phyloP scores from a whole-genome alignment of 139 green algal genomes.

The Choricystis sp. region DNA sequence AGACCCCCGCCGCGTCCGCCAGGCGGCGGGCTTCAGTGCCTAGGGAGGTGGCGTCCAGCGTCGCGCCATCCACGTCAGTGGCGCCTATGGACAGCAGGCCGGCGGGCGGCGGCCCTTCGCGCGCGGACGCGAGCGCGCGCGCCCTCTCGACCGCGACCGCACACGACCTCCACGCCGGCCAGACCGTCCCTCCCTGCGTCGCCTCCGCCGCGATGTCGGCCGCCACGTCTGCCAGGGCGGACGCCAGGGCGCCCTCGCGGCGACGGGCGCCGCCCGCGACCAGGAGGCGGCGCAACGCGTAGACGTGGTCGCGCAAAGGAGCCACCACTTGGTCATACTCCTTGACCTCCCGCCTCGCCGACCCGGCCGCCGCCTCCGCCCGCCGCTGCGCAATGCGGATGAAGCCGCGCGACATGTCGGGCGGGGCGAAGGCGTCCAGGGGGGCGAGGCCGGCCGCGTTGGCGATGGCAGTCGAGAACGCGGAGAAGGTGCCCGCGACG shows the following conservation, averaged over 20 bases:
- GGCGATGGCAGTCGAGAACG: background rate
- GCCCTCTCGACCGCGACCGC: background rate
- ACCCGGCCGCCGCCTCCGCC: background rate
- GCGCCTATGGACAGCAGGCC: too few species aligned
- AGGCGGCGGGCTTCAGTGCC: too few species aligned
- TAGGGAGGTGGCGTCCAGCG: too few species aligned
- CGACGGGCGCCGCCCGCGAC: background rate
- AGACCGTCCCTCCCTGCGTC: background rate
- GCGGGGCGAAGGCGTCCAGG: background rate
- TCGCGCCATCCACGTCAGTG: too few species aligned
- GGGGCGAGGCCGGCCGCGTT: background rate
- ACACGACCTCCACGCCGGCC: background rate
- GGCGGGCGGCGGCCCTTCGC: too few species aligned
- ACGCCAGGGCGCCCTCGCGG: background rate
- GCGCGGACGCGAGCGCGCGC: background rate
- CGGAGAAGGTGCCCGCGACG: too few species aligned
- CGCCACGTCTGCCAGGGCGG: background rate
- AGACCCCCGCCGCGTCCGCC: too few species aligned
- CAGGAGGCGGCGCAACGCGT: conserved; percentile 2
- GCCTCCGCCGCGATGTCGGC: background rate
- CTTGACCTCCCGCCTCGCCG: background rate
- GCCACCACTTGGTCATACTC: conserved; percentile 10
- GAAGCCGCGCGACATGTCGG: background rate
- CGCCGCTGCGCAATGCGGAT: background rate
- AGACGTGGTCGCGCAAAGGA: conserved; percentile 1